phyloP scores from a whole-genome alignment of 495 filamentous ascomycete genomes.

The Melanomma pulvis-pyrius region DNA sequence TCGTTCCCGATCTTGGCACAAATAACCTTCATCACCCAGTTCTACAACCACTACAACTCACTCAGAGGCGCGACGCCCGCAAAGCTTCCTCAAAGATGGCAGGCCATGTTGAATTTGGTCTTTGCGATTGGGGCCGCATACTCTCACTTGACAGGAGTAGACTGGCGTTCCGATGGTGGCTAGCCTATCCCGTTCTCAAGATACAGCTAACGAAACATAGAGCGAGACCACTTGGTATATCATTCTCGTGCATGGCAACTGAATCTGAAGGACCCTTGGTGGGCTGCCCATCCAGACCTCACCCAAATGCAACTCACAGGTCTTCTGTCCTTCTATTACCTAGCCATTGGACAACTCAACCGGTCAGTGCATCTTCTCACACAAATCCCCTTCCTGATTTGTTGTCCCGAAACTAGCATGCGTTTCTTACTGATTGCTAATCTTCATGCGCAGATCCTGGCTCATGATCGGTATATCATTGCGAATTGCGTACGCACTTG shows the following conservation, averaged over 20 bases:
- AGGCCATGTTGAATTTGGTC: constrained; percentile 64
- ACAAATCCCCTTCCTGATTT: neutral
- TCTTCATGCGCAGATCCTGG: constrained; percentile 57
- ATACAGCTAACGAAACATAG: constrained; percentile 36
- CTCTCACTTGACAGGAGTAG: constrained; percentile 50
- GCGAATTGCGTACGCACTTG: constrained; percentile 60
- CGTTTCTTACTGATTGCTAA: constrained; percentile 7
- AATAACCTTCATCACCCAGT: constrained; percentile 57
- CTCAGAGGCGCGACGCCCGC: constrained; percentile 44
- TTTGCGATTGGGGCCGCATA: constrained; percentile 64
- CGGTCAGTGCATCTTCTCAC: constrained; percentile 50
- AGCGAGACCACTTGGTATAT: constrained; percentile 58
- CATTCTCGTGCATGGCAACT: constrained; percentile 58
- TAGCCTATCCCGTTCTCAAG: neutral
- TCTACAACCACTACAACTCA: constrained; percentile 47
- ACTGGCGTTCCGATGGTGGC: constrained; percentile 44
- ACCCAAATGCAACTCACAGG: constrained; percentile 63
- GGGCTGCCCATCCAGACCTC: constrained; percentile 37
- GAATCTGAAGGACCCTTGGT: constrained; percentile 43
- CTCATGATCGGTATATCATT: constrained; percentile 61
- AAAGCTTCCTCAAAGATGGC: constrained; percentile 47
- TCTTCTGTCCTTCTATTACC: constrained; percentile 61
- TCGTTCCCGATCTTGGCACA: constrained; percentile 63
- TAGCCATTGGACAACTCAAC: constrained; percentile 61
- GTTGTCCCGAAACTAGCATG: neutral